Conservation (phyloP, 2,329 filamentous ascomycete species). For the Ophiostoma montium region DNA sequence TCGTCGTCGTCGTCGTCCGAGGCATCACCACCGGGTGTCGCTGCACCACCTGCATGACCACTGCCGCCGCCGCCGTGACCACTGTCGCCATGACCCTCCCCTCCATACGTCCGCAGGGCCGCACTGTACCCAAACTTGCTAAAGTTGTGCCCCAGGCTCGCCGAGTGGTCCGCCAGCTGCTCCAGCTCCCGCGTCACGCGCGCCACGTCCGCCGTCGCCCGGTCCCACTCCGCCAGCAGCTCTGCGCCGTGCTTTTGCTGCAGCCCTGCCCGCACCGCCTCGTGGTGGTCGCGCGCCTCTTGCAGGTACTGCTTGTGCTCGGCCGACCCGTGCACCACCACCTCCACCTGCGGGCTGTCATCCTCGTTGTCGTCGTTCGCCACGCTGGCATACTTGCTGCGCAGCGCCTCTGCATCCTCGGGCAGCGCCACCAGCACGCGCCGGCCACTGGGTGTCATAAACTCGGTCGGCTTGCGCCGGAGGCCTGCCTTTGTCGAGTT, state of each 20-base stretch:
- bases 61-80: conserved; percentile 1
- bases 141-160: conserved; percentile 43
- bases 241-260: conserved; percentile 33
- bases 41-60: neutral
- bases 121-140: conserved; percentile 49
- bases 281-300: conserved; percentile 38
- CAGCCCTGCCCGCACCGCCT: conserved; percentile 30
- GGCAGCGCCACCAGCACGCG: conserved; percentile 43
- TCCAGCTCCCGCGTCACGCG: conserved; percentile 38
- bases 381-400: conserved; percentile 25
- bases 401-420: conserved; percentile 36
- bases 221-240: conserved; percentile 40
- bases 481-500: conserved; percentile 1
- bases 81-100: conserved; percentile 14
- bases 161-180: conserved; percentile 32
- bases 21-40: neutral
- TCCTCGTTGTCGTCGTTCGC: conserved; percentile 9
- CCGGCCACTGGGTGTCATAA: conserved; percentile 40
- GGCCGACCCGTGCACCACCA: conserved; percentile 42
- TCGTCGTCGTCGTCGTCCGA: conserved; percentile 13
- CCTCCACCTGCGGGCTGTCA: conserved; percentile 30
- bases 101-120: conserved; percentile 33
- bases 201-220: conserved; percentile 37
- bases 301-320: conserved; percentile 33
- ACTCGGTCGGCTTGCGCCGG: conserved; percentile 32